A percentile compares a stretch with the other conserved stretches of the same genome.
These are phyloP conservation scores for Raffaelea albimanens DNA, from an alignment of 2,329 filamentous ascomycete genomes.

Conservation along the genomic window DNA sequence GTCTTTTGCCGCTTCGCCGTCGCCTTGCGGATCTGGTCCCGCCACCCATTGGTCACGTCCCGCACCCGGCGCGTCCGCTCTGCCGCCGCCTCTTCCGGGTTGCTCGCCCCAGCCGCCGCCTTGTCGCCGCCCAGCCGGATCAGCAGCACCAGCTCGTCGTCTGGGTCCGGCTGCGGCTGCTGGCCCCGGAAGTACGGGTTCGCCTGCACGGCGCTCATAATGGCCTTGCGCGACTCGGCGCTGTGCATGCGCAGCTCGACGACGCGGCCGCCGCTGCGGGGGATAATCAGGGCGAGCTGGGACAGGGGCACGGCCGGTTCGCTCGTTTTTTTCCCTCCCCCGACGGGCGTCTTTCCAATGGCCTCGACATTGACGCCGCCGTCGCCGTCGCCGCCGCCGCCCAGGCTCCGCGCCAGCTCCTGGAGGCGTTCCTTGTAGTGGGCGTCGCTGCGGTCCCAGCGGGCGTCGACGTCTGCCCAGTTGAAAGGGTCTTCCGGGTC, in stretches of 20 bases:
- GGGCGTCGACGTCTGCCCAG: constrained; percentile 14
- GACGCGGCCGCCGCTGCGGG: constrained; percentile 13
- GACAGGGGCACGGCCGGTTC: constrained; percentile 7
- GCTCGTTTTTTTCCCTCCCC: background rate
- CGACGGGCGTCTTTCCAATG: constrained; percentile 11
- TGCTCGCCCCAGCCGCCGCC: background rate
- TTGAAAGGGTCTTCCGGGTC: constrained; percentile 10
- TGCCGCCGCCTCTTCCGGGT: constrained; percentile 2
- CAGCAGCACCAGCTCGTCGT: constrained; percentile 50
- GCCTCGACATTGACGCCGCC: constrained; percentile 12
- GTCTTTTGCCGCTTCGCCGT: constrained; percentile 33
- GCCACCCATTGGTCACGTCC: constrained; percentile 40
- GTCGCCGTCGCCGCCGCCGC: constrained; percentile 3
- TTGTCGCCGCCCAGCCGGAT: constrained; percentile 37
- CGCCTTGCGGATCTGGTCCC: constrained; percentile 32
- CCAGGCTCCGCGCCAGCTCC: constrained; percentile 11
- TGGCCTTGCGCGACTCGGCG: constrained; percentile 12
- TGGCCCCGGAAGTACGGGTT: constrained; percentile 14
- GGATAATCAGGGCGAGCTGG: constrained; percentile 15
- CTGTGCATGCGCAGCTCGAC: constrained; percentile 17
- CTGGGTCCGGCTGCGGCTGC: constrained; percentile 37
- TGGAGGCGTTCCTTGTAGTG: constrained; percentile 13
- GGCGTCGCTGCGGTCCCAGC: constrained; percentile 12
- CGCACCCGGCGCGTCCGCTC: constrained; percentile 33
- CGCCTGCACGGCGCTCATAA: constrained; percentile 14